Percentiles rank a stretch among this genome's conserved stretches.
phyloP scores from a whole-genome alignment of 345 rosid genomes.

The Durio zibethinus region DNA sequence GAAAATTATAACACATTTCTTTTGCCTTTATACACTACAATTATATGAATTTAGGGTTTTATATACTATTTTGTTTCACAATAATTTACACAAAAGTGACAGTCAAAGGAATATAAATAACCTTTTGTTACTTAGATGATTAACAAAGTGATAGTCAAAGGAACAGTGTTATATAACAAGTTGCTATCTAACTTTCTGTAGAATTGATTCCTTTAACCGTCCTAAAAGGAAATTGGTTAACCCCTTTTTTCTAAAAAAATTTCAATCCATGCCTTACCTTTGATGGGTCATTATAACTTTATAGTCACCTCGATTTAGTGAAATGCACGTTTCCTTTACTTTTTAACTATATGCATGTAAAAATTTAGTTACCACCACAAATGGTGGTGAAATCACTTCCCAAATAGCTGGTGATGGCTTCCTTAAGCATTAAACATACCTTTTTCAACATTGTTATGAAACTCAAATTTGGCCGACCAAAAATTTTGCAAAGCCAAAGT shows the following conservation, averaged over 20 bases:
- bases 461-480: too few species aligned
- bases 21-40: neutral
- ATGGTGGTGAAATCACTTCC: conserved; percentile 6
- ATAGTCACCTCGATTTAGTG: neutral
- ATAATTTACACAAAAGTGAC: neutral
- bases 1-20: neutral
- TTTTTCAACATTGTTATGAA: too few species aligned
- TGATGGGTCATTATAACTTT: neutral
- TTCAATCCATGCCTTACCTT: neutral
- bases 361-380: neutral
- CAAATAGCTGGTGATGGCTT: neutral
- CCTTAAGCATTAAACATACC: neutral
- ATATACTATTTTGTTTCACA: neutral
- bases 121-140: neutral
- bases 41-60: neutral
- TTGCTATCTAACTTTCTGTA: neutral
- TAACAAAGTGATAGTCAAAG: conserved; percentile 12
- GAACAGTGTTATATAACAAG: neutral
- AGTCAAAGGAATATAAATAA: neutral
- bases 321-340: neutral
- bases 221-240: neutral
- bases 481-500: neutral
- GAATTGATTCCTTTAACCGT: neutral
- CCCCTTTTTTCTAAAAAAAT: neutral
- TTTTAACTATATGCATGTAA: neutral